phyloP scores from a whole-genome alignment of 2,329 filamentous ascomycete genomes.

The Cladophialophora bantiana region DNA sequence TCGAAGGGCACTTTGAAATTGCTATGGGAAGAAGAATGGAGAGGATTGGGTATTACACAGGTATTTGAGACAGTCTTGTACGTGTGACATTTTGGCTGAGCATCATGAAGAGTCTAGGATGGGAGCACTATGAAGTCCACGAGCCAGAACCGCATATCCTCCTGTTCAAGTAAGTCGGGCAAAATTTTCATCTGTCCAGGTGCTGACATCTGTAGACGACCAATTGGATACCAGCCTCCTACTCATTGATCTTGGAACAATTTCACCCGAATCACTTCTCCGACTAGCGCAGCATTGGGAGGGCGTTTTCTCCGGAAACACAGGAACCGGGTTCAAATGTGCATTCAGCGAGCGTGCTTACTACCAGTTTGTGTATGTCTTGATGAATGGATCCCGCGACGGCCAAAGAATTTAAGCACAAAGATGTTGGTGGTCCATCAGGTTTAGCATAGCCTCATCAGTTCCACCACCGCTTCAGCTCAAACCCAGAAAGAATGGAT shows the following conservation, averaged over 20 bases:
- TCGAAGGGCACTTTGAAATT: constrained; percentile 92
- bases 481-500: constrained; percentile 5
- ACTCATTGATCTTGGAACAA: constrained; percentile 44
- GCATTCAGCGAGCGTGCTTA: constrained; percentile 38
- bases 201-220: constrained; percentile 64
- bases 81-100: constrained; percentile 28
- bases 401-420: constrained; percentile 29
- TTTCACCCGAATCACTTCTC: constrained; percentile 17
- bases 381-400: constrained; percentile 29
- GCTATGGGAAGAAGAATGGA: constrained; percentile 98
- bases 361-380: constrained; percentile 33
- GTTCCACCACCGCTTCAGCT: constrained; percentile 10
- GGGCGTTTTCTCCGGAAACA: constrained; percentile 34
- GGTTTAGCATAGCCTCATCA: constrained; percentile 31
- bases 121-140: constrained; percentile 99
- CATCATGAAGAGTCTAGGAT: constrained; percentile 80
- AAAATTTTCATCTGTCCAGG: constrained; percentile 30
- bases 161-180: constrained; percentile 84
- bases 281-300: constrained; percentile 38
- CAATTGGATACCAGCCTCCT: constrained; percentile 82
- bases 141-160: constrained; percentile 98
- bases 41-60: constrained; percentile 95
- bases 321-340: constrained; percentile 32
- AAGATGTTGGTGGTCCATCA: constrained; percentile 29
- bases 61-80: constrained; percentile 56